Conservation (phyloP, 805 yeast genomes). For the Cyberlindnera amylophila region DNA sequence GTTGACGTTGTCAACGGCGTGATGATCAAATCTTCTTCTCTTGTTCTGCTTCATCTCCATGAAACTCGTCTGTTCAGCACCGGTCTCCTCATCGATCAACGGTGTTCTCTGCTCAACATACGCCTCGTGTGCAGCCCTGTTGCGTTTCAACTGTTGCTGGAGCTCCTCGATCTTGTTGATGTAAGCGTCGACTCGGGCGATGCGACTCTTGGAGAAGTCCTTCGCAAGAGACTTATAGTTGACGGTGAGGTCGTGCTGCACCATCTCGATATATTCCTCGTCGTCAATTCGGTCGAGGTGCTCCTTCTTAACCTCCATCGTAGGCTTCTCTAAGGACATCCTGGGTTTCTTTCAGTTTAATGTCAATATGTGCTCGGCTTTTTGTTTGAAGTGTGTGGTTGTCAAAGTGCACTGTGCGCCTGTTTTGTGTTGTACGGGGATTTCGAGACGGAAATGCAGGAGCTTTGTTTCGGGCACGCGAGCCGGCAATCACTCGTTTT, state of each 20-base stretch:
- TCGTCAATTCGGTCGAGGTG: slow-evolving; percentile 13
- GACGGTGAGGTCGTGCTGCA: slow-evolving; percentile 26
- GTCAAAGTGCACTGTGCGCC: not conserved
- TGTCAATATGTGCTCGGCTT: no score
- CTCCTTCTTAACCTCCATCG: not conserved
- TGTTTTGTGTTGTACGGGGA: not conserved
- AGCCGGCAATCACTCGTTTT: not conserved
- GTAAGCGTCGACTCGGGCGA: slow-evolving; percentile 31
- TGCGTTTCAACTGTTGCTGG: slow-evolving; percentile 23
- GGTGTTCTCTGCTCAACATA: slow-evolving; percentile 20
- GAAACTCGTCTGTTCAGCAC: slow-evolving; percentile 2
- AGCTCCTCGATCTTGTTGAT: slow-evolving; percentile 31
- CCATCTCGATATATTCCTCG: slow-evolving; percentile 18
- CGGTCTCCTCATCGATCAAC: slow-evolving; percentile 9
- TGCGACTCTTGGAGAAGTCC: slow-evolving; percentile 29
- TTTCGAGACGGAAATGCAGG: slow-evolving; percentile 18
- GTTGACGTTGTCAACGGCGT: not conserved
- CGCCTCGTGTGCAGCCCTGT: slow-evolving; percentile 18
- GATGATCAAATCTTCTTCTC: slow-evolving; percentile 3
- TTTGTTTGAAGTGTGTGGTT: not conserved
- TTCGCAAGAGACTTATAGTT: slow-evolving; percentile 31
- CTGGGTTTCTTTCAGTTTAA: not conserved
- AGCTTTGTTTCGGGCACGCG: slow-evolving; percentile 1
- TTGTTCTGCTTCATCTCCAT: slow-evolving; percentile 1
- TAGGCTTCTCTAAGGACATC: not conserved